Evolutionary conservation across 2,329 filamentous ascomycete species (phyloP), one percentile per base, ranked within the genome.

Genomic region (Fusarium sp.): DNA sequence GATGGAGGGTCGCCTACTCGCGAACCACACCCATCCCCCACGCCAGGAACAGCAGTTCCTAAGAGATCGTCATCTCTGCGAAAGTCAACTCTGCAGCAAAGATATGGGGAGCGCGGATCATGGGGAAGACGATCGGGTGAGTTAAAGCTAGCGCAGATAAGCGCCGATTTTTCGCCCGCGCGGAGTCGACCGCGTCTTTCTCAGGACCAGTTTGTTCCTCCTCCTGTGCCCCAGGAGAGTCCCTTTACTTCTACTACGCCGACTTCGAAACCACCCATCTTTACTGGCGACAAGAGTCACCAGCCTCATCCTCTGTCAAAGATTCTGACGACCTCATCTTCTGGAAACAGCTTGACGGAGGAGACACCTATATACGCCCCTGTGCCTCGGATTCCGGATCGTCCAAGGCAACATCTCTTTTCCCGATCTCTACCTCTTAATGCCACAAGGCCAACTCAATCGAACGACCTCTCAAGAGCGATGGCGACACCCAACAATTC

Each of bases 41-140:
- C 83, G 49, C 73, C 84, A 67, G 71, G 83, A 71, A 71, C 75
- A 2, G 83, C 82, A 4, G 80, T 90, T 66, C 84, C 88, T 14
- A 89, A 88, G 72, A 83, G 90, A 61, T 87, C 90, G 1, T 90
- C 89, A 2, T 95, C 92, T 15, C 79, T 97, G 44, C 85, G 94
- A 56, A 93, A 89, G 73, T 96, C 93, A 3, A 97, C 94, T 1
- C 77, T 97, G 21, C 92, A 96, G 71, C 93, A 97, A 75, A 88
- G 94, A 36, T 85, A 90, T 61, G 84, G 86, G 37, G 88, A 90
- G 35, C 85, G 89, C 52, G 83, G 82, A 10, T 91, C 81, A 49
- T 88, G 83, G 80, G 85, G 85, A 35, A 79, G 84, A 51, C 80
- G 86, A 54, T 81, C 82, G 37, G 87, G 81, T 45, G 86, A 84